Evolutionary conservation across 192 early-diverging fungal species (phyloP).

Genomic region (Backusella morwellensis): DNA sequence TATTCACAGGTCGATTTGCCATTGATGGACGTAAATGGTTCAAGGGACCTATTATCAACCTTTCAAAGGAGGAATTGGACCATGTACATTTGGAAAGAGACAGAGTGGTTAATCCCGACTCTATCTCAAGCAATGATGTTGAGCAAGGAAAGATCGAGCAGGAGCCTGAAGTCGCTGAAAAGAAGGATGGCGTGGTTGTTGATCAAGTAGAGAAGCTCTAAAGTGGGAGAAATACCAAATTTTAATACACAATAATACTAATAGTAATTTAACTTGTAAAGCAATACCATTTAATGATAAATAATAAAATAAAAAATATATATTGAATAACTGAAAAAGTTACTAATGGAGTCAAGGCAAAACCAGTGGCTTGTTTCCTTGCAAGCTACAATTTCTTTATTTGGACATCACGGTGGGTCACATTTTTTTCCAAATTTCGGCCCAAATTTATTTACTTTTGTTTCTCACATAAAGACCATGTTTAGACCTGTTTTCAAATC

Average conservation of each 20-base stretch:
- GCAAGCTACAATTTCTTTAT: not conserved
- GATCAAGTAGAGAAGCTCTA: not conserved
- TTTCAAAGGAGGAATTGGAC: not conserved
- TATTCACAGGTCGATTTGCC: not conserved
- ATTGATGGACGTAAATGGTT: slow-evolving; percentile 20
- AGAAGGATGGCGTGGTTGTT: not conserved
- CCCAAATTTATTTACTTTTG: not conserved
- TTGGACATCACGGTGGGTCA: not conserved
- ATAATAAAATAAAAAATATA: not conserved
- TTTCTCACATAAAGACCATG: not conserved
- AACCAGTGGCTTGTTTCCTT: not conserved
- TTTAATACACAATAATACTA: not conserved
- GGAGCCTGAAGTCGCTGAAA: not conserved
- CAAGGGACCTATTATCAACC: slow-evolving; percentile 15
- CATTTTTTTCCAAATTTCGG: not conserved
- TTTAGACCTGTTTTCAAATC: not conserved
- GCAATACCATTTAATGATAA: not conserved
- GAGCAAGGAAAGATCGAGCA: not conserved
- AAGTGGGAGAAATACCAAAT: not conserved
- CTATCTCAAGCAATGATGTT: not conserved
- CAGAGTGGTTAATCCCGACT: not conserved
- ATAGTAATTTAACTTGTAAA: not conserved
- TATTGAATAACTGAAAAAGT: not conserved
- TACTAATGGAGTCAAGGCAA: no score
- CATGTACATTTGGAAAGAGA: not conserved